Conservation (phyloP, 2,329 filamentous ascomycete species). For the Ramularia endophylla region DNA sequence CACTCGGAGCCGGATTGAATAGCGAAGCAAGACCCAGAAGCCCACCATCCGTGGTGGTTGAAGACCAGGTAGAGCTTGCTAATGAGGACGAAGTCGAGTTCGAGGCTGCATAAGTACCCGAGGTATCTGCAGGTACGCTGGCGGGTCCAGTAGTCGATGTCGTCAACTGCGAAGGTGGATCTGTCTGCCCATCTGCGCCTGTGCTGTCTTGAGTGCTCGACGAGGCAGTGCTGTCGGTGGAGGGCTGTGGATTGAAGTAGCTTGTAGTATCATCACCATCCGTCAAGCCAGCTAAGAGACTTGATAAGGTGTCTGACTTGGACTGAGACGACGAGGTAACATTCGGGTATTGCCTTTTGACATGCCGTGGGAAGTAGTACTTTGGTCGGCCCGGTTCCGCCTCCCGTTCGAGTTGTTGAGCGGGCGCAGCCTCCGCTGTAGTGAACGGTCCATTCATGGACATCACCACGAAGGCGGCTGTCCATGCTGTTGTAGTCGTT, state of each 20-base stretch:
- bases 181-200: neutral
- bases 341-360: slow-evolving; percentile 38
- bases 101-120: neutral
- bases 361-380: slow-evolving; percentile 45
- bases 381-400: slow-evolving; percentile 33
- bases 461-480: slow-evolving; percentile 41
- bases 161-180: neutral
- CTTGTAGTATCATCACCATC: neutral
- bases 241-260: neutral
- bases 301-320: too few species aligned
- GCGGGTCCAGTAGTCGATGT: slow-evolving; percentile 1
- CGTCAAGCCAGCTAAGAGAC: too few species aligned
- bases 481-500: slow-evolving; percentile 42
- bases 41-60: neutral
- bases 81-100: slow-evolving; percentile 1
- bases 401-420: slow-evolving; percentile 35
- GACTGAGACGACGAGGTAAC: slow-evolving; percentile 17
- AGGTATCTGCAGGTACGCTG: neutral
- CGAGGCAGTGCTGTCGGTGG: neutral
- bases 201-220: too few species aligned
- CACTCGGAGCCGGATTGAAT: too few species aligned
- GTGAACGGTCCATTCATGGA: slow-evolving; percentile 40
- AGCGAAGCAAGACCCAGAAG: too few species aligned
- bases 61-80: neutral
- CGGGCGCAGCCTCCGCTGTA: slow-evolving; percentile 45